A percentile compares a stretch with the other conserved stretches of the same genome.
These are phyloP conservation scores for Cladosporium colombiae DNA, from an alignment of 2,329 filamentous ascomycete genomes.

Conservation along the genomic window DNA sequence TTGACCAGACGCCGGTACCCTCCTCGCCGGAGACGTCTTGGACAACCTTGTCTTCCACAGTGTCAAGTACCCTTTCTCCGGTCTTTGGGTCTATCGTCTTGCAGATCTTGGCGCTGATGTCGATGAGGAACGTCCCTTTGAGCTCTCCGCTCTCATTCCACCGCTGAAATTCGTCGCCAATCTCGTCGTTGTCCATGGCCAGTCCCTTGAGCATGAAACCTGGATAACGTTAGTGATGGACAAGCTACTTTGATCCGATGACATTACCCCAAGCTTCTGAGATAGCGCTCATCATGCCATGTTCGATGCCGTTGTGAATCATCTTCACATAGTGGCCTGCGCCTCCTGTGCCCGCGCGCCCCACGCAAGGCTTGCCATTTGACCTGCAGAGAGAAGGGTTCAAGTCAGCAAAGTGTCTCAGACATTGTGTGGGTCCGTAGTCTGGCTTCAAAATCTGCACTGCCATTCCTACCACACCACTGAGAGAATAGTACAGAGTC, in stretches of 20 bases:
- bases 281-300: constrained; percentile 67
- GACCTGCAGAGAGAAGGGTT: too few relatives aligned
- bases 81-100: constrained; percentile 50
- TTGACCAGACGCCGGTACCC: constrained; percentile 67
- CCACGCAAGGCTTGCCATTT: constrained; percentile 61
- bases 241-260: not conserved
- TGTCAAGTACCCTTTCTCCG: constrained; percentile 55
- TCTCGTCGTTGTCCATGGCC: constrained; percentile 60
- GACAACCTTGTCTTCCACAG: constrained; percentile 69
- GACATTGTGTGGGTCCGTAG: too few relatives aligned
- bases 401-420: too few relatives aligned
- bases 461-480: too few relatives aligned
- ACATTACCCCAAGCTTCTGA: constrained; percentile 62
- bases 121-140: constrained; percentile 61
- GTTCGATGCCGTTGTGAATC: constrained; percentile 74
- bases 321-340: constrained; percentile 74
- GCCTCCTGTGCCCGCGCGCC: constrained; percentile 61
- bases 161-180: constrained; percentile 58
- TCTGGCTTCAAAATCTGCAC: too few relatives aligned
- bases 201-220: constrained; percentile 58
- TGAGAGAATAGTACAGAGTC: too few relatives aligned
- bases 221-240: not conserved
- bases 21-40: constrained; percentile 68
- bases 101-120: constrained; percentile 64
- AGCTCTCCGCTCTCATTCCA: constrained; percentile 64